Evolutionary conservation across 805 yeast genomes (phyloP).

Genomic region (Metschnikowia orientalis): DNA sequence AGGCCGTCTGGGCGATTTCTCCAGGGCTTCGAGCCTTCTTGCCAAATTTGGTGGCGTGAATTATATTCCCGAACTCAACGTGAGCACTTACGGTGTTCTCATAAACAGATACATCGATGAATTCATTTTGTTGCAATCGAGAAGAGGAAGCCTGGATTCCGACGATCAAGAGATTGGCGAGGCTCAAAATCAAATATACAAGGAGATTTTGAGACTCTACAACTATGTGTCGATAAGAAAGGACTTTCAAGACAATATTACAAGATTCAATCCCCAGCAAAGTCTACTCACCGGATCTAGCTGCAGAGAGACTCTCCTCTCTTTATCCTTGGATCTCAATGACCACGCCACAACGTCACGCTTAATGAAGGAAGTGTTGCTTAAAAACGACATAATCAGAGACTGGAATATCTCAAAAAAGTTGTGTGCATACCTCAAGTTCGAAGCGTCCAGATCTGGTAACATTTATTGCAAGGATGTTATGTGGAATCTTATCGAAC

Average conservation of each 20-base stretch:
- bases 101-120: conserved; percentile 23
- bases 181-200: conserved; percentile 14
- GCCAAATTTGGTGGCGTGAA: conserved; percentile 25
- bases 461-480: conserved; percentile 29
- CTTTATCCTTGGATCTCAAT: conserved; percentile 29
- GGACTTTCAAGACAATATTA: conserved; percentile 24
- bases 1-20: conserved; percentile 14
- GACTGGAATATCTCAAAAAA: conserved; percentile 29
- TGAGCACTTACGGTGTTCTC: conserved; percentile 27
- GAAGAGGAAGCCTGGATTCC: conserved; percentile 3
- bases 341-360: conserved; percentile 34
- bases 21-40: conserved; percentile 24
- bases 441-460: conserved; percentile 20
- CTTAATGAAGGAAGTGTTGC: conserved; percentile 31
- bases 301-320: conserved; percentile 29
- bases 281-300: conserved; percentile 1
- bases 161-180: background rate
- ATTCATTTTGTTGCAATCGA: conserved; percentile 19
- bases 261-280: background rate
- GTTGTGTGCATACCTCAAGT: conserved; percentile 26
- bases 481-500: conserved; percentile 32
- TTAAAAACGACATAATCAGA: conserved; percentile 27
- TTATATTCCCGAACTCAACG: conserved; percentile 35
- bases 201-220: conserved; percentile 29
- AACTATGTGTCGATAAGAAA: conserved; percentile 33